Evolutionary conservation across 2,329 filamentous ascomycete species (phyloP).

Genomic region (Apiospora koreana): DNA sequence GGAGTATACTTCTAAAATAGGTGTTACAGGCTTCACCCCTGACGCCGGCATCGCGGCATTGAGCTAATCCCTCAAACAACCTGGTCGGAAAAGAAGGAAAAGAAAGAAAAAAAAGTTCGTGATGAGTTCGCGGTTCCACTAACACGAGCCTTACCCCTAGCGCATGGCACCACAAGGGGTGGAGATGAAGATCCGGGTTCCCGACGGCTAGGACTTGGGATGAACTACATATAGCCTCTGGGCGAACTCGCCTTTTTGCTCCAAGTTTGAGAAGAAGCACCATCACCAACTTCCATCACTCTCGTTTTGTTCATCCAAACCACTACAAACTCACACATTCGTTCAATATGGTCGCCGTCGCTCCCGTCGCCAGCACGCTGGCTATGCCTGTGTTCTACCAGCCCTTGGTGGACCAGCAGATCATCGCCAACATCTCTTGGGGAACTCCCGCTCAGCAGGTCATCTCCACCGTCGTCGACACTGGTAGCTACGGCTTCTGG

Average conservation of each 20-base stretch:
- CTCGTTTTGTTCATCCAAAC: neutral
- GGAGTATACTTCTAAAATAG: neutral
- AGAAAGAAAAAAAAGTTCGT: neutral
- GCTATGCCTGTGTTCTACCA: slow-evolving; percentile 13
- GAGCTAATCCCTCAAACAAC: neutral
- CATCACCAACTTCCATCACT: neutral
- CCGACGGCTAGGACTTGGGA: neutral
- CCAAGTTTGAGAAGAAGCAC: neutral
- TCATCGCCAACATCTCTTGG: slow-evolving; percentile 15
- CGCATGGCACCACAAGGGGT: neutral
- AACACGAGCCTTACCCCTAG: neutral
- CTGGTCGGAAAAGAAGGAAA: neutral
- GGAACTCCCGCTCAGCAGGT: neutral
- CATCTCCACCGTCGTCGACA: slow-evolving; percentile 14
- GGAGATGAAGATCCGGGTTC: neutral
- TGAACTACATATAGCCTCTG: neutral
- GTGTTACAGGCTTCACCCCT: neutral
- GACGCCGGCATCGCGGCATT: neutral
- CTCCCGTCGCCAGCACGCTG: slow-evolving; percentile 13
- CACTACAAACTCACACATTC: neutral
- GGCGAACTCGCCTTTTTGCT: neutral
- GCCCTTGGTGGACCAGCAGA: slow-evolving; percentile 6
- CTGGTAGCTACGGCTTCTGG: slow-evolving; percentile 14
- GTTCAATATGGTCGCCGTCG: slow-evolving; percentile 17
- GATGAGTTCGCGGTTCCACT: neutral